phyloP scores from a whole-genome alignment of 352 stramenopile genomes.

The Globisporangium viniferum region DNA sequence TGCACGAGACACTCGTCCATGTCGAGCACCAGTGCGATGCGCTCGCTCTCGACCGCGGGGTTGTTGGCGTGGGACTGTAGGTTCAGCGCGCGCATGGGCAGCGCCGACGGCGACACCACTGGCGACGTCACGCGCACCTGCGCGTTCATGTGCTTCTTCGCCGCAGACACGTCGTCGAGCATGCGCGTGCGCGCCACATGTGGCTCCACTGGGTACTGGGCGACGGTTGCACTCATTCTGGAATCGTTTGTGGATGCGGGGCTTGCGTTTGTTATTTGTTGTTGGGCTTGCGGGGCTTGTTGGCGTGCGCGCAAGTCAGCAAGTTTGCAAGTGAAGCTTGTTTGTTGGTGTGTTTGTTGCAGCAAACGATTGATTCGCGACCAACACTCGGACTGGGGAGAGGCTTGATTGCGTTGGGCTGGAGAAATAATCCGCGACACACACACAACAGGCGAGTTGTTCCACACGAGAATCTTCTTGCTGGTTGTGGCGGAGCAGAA shows the following conservation, averaged over 20 bases:
- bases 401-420: slow-evolving; percentile 6
- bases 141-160: slow-evolving; percentile 52
- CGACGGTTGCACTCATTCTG: slow-evolving; percentile 77
- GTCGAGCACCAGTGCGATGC: slow-evolving; percentile 89
- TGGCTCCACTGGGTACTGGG: slow-evolving; percentile 70
- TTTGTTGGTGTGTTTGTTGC: not conserved
- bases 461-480: slow-evolving; percentile 13
- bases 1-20: slow-evolving; percentile 98
- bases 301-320: not conserved
- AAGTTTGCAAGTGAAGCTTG: slow-evolving; percentile 2
- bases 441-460: not conserved
- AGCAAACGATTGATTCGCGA: slow-evolving; percentile 2
- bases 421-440: slow-evolving; percentile 12
- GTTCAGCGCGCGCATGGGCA: slow-evolving; percentile 9
- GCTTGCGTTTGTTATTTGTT: slow-evolving; percentile 1
- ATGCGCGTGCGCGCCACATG: slow-evolving; percentile 42
- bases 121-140: slow-evolving; percentile 30
- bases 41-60: slow-evolving; percentile 17
- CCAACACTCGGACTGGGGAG: slow-evolving; percentile 11
- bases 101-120: slow-evolving; percentile 6
- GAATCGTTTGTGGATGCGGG: not conserved
- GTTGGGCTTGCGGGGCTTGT: not conserved
- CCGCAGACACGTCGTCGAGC: slow-evolving; percentile 56
- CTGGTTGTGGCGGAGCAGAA: slow-evolving; percentile 7
- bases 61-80: not conserved